A percentile compares a stretch with the other conserved stretches of the same genome.
Evolutionary conservation across 371 early-diverging fungal species (phyloP).

Genomic region (Mortierella sp.): DNA sequence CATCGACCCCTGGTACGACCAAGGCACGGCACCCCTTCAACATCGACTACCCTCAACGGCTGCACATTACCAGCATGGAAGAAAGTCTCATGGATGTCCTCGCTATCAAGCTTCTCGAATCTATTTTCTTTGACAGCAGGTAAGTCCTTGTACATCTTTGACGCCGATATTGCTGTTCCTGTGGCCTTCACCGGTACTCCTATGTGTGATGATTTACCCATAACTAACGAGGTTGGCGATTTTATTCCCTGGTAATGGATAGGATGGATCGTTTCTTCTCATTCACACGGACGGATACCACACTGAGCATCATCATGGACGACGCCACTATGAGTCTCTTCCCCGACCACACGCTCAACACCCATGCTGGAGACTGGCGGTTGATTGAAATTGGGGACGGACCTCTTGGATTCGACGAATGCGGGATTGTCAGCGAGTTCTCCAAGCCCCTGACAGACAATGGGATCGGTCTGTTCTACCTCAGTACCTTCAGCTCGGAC

Average conservation of each 20-base stretch:
- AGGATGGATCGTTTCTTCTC: slow-evolving; percentile 53
- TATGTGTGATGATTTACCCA: background rate
- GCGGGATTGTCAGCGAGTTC: slow-evolving; percentile 50
- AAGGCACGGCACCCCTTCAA: slow-evolving; percentile 24
- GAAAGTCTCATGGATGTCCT: slow-evolving; percentile 35
- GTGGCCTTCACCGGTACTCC: background rate
- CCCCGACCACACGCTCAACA: slow-evolving; percentile 52
- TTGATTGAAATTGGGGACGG: slow-evolving; percentile 53
- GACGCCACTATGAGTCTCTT: slow-evolving; percentile 44
- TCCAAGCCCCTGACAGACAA: slow-evolving; percentile 39
- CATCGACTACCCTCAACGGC: slow-evolving; percentile 27
- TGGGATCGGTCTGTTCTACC: slow-evolving; percentile 41
- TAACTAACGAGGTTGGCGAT: background rate
- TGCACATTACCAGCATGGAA: slow-evolving; percentile 55
- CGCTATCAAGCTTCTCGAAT: slow-evolving; percentile 9
- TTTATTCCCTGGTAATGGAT: background rate
- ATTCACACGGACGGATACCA: slow-evolving; percentile 51
- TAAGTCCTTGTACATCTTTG: background rate
- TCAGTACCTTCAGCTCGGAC: slow-evolving; percentile 52
- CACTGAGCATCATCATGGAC: slow-evolving; percentile 55
- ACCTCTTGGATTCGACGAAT: slow-evolving; percentile 52
- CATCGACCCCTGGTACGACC: background rate
- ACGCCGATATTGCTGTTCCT: background rate
- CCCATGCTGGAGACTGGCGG: slow-evolving; percentile 51
- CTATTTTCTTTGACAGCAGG: slow-evolving; percentile 53